A percentile compares a stretch with the other conserved stretches of the same genome.
These are phyloP conservation scores for Liriodendron chinense DNA, from an alignment of 164 flowering plant genomes.

Conservation along the genomic window DNA sequence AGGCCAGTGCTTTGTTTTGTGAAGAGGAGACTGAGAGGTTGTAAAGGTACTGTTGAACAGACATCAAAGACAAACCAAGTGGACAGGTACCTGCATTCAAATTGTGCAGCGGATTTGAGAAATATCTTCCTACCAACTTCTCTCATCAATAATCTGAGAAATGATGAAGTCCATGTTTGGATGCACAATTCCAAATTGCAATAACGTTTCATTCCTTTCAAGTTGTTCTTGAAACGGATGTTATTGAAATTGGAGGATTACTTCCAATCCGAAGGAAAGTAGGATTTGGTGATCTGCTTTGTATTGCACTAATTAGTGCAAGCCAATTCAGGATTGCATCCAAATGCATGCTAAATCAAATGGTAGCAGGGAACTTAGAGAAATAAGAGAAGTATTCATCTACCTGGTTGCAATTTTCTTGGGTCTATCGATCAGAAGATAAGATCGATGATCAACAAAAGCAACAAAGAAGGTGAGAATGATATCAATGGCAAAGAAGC, in stretches of 20 bases:
- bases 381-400: background rate
- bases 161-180: background rate
- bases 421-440: constrained; percentile 74
- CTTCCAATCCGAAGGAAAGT: background rate
- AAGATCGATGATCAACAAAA: constrained; percentile 64
- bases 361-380: background rate
- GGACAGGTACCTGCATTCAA: constrained; percentile 68
- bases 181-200: background rate
- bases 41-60: constrained; percentile 85
- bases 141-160: background rate
- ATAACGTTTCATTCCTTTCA: background rate
- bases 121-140: background rate
- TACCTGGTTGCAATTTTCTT: constrained; percentile 85
- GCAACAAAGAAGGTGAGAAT: constrained; percentile 91
- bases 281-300: too few relatives aligned
- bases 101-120: background rate
- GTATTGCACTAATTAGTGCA: too few relatives aligned
- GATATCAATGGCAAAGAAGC: constrained; percentile 88
- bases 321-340: background rate
- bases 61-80: constrained; percentile 93
- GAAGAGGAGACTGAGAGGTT: constrained; percentile 66
- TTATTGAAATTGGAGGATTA: background rate
- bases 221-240: background rate
- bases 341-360: background rate
- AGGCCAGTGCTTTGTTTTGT: constrained; percentile 45